phyloP scores from a whole-genome alignment of 202 grass and related monocot species.

The Sporobolus alterniflorus region DNA sequence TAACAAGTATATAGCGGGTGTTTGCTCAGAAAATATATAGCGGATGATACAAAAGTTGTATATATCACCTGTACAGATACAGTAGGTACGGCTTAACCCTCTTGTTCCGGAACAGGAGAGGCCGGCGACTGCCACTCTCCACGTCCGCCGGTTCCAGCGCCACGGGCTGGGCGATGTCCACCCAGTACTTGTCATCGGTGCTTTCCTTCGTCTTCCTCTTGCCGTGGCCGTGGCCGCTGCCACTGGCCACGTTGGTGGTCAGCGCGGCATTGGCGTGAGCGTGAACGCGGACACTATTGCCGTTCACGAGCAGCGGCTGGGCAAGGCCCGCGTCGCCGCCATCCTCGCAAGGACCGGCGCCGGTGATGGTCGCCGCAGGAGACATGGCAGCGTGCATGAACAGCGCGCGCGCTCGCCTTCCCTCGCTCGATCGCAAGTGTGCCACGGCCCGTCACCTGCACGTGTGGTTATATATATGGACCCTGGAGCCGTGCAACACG shows the following conservation, averaged over 20 bases:
- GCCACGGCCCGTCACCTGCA: neutral
- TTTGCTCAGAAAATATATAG: too few species aligned
- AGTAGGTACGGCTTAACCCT: slow-evolving; percentile 3
- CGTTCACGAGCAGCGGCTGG: neutral
- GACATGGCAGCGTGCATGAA: neutral
- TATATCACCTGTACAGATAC: slow-evolving; percentile 42
- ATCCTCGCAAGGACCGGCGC: neutral
- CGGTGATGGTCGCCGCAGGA: neutral
- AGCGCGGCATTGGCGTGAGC: neutral
- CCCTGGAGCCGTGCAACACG: too few species aligned
- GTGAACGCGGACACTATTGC: too few species aligned
- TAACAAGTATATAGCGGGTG: too few species aligned
- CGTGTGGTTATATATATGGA: neutral
- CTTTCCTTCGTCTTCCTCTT: neutral
- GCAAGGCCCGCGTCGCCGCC: neutral
- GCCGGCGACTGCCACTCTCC: neutral
- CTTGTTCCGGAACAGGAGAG: slow-evolving; percentile 21
- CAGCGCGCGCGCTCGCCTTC: too few species aligned
- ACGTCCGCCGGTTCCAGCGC: neutral
- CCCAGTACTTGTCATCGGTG: slow-evolving; percentile 20
- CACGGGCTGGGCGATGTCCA: neutral
- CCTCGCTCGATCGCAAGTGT: neutral
- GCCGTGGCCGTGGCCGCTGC: neutral
- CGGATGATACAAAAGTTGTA: too few species aligned
- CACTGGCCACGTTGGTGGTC: neutral